These are phyloP conservation scores for Hirschfeldia incana DNA, from an alignment of 345 rosid genomes.

Conservation along the genomic window DNA sequence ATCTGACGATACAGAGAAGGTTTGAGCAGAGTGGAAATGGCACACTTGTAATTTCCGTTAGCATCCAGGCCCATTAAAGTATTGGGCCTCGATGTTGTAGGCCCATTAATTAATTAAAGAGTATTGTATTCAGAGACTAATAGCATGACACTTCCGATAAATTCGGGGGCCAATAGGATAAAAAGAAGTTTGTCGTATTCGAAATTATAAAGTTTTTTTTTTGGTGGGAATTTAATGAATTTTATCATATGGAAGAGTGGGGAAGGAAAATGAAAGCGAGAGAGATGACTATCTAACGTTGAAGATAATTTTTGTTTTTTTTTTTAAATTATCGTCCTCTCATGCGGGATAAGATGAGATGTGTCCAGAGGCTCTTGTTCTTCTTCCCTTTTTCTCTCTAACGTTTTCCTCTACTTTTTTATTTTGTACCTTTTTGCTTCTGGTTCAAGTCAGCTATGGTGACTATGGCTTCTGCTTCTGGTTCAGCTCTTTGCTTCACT, in stretches of 20 bases:
- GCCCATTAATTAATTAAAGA: background rate
- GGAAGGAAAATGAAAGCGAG: background rate
- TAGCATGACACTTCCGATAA: conserved; percentile 1
- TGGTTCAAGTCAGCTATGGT: conserved; percentile 31
- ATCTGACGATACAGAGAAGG: conserved; percentile 25
- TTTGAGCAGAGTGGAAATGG: conserved; percentile 1
- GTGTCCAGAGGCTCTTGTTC: conserved; percentile 23
- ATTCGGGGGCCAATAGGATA: conserved; percentile 5
- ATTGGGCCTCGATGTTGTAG: background rate
- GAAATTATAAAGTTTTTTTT: background rate
- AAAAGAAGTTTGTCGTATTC: conserved; percentile 6
- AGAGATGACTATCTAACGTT: conserved; percentile 42
- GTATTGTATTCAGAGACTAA: background rate
- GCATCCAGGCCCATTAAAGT: background rate
- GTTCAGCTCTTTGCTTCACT: conserved; percentile 39
- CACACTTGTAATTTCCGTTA: conserved; percentile 18
- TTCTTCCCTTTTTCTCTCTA: conserved; percentile 27
- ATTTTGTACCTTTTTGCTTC: background rate
- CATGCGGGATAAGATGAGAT: conserved; percentile 40
- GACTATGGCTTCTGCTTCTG: conserved; percentile 42
- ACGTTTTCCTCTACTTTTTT: conserved; percentile 9
- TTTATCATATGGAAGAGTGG: background rate
- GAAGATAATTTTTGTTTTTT: conserved; percentile 29
- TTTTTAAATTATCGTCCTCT: conserved; percentile 28
- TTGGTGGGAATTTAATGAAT: background rate